Conservation (phyloP, 139 green algal genomes). For the Chlamydomonas eustigma region DNA sequence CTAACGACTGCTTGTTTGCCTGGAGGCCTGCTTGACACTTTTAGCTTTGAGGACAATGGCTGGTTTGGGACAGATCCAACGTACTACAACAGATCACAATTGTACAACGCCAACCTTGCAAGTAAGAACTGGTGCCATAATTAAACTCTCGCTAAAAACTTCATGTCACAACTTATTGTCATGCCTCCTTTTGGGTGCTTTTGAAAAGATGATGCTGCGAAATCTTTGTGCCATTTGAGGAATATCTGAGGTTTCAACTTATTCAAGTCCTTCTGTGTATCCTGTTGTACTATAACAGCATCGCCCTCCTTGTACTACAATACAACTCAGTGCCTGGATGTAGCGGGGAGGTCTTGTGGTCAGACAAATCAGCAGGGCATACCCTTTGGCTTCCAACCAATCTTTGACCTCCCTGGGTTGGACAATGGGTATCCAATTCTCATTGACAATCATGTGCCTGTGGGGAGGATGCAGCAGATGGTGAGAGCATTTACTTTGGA, state of each 20-base stretch:
- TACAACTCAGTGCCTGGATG: neutral
- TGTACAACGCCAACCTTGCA: conserved; percentile 20
- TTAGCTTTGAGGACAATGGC: conserved; percentile 9
- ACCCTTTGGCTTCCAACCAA: conserved; percentile 31
- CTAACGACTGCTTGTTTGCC: neutral
- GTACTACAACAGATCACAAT: neutral
- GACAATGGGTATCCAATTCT: conserved; percentile 32
- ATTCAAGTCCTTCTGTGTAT: too few species aligned
- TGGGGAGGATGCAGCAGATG: conserved; percentile 3
- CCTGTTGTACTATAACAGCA: too few species aligned
- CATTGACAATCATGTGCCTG: conserved; percentile 20
- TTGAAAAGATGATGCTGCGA: too few species aligned
- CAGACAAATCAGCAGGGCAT: conserved; percentile 1
- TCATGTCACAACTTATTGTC: too few species aligned
- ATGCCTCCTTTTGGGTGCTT: too few species aligned
- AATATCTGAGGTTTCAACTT: too few species aligned
- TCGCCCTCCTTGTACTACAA: conserved; percentile 2
- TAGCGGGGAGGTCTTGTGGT: neutral
- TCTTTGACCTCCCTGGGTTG: conserved; percentile 31
- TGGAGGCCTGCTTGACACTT: neutral
- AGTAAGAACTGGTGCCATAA: neutral
- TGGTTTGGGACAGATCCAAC: conserved; percentile 29
- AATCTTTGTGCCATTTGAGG: too few species aligned
- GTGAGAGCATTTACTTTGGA: too few species aligned
- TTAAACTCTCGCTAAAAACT: too few species aligned